These are phyloP conservation scores for Fusarium albidum DNA, from an alignment of 2,329 filamentous ascomycete genomes.

Conservation along the genomic window DNA sequence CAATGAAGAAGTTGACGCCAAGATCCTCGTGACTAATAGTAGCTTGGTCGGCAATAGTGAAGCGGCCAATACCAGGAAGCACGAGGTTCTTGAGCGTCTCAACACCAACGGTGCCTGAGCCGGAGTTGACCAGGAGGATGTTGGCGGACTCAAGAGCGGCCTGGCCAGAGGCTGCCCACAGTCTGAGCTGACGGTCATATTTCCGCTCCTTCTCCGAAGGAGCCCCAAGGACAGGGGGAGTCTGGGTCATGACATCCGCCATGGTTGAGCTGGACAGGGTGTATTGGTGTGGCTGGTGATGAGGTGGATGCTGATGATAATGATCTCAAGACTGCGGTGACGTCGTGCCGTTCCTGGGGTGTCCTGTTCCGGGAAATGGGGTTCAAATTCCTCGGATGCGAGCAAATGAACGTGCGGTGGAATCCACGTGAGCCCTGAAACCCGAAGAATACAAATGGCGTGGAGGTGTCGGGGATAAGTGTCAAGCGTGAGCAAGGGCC, in stretches of 20 bases:
- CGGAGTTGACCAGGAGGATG: conserved; percentile 89
- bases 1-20: conserved; percentile 96
- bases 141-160: conserved; percentile 89
- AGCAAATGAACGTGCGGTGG: conserved; percentile 14
- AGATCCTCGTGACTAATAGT: conserved; percentile 83
- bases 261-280: conserved; percentile 31
- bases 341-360: not conserved
- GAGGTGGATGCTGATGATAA: conserved; percentile 7
- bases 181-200: conserved; percentile 92
- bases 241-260: conserved; percentile 43
- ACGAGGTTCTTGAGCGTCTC: conserved; percentile 98
- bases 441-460: conserved; percentile 10
- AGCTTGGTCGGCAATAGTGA: conserved; percentile 87
- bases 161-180: conserved; percentile 95
- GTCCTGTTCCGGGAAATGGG: not conserved
- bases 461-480: conserved; percentile 2
- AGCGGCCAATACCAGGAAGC: conserved; percentile 88
- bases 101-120: conserved; percentile 84
- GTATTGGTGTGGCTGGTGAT: conserved; percentile 4
- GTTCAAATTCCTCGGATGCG: not conserved
- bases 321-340: conserved; percentile 1
- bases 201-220: conserved; percentile 74
- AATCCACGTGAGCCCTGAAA: not conserved
- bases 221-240: conserved; percentile 51
- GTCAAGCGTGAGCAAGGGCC: conserved; percentile 9